A percentile compares a stretch with the other conserved stretches of the same genome.
phyloP scores from a whole-genome alignment of 2,329 filamentous ascomycete species.

The Chaetomiaceae sp. region DNA sequence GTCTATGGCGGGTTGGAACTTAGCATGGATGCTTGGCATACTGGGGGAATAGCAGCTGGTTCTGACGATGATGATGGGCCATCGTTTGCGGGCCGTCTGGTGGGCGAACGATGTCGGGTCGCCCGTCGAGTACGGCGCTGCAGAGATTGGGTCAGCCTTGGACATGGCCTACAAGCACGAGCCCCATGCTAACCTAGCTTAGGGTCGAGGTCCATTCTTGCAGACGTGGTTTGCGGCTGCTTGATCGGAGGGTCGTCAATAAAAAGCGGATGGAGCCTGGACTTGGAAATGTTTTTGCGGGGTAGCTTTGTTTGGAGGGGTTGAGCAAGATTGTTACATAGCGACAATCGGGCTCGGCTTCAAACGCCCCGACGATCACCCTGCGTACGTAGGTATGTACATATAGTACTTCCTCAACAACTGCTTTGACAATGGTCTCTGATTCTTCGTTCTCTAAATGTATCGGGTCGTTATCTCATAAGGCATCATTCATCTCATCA shows the following conservation, averaged over 20 bases:
- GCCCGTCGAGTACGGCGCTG: conserved; percentile 72
- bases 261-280: neutral
- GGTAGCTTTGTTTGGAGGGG: conserved; percentile 19
- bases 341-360: conserved; percentile 8
- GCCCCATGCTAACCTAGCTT: conserved; percentile 24
- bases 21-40: too few relatives aligned
- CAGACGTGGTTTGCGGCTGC: neutral
- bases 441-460: too few relatives aligned
- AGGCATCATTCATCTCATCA: neutral
- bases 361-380: neutral
- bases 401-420: too few relatives aligned
- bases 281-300: neutral
- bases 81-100: conserved; percentile 77
- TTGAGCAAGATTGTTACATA: neutral
- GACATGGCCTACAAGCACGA: neutral
- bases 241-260: neutral
- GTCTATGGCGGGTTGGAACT: too few relatives aligned
- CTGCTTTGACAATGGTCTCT: too few relatives aligned
- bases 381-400: too few relatives aligned
- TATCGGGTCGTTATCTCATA: too few relatives aligned
- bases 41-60: too few relatives aligned
- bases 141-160: neutral
- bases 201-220: conserved; percentile 27
- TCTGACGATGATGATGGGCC: conserved; percentile 86
- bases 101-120: conserved; percentile 85